These are phyloP conservation scores for Sporisorium exsertum DNA, from an alignment of 1,284 basidiomycete genomes.

Conservation along the genomic window DNA sequence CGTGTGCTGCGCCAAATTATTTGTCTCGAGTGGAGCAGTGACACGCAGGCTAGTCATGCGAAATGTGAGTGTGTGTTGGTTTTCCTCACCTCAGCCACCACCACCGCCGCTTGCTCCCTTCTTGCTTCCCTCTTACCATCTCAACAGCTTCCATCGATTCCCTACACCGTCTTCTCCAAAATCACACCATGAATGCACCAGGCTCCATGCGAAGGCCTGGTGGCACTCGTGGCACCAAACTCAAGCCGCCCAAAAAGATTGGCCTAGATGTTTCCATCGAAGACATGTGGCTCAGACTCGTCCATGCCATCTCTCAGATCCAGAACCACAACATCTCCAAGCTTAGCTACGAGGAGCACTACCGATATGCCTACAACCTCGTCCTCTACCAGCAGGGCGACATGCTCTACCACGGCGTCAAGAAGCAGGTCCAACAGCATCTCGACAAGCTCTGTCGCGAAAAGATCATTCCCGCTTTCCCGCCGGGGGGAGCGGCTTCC, in stretches of 20 bases:
- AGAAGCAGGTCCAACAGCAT: constrained; percentile 82
- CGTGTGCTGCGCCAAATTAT: not conserved
- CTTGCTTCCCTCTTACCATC: not conserved
- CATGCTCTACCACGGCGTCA: constrained; percentile 88
- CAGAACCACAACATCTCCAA: constrained; percentile 92
- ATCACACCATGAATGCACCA: constrained; percentile 34
- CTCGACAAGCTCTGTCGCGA: constrained; percentile 82
- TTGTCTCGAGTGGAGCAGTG: not conserved
- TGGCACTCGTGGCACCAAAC: constrained; percentile 42
- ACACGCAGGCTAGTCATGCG: not conserved
- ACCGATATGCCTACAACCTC: constrained; percentile 71
- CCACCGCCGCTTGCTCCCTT: not conserved
- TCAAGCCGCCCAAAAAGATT: constrained; percentile 56
- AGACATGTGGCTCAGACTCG: constrained; percentile 77
- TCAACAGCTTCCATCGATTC: not conserved
- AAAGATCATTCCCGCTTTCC: constrained; percentile 86
- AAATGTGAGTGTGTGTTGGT: not conserved
- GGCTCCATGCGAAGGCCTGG: constrained; percentile 51
- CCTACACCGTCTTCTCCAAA: not conserved
- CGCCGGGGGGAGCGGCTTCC: constrained; percentile 71
- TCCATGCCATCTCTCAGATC: constrained; percentile 90
- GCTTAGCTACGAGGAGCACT: constrained; percentile 96
- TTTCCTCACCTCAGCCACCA: not conserved
- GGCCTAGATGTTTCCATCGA: constrained; percentile 61
- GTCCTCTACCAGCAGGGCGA: constrained; percentile 78